A percentile compares a stretch with the other conserved stretches of the same genome.
phyloP scores from a whole-genome alignment of 805 yeast species.

The Metschnikowia lachancei region DNA sequence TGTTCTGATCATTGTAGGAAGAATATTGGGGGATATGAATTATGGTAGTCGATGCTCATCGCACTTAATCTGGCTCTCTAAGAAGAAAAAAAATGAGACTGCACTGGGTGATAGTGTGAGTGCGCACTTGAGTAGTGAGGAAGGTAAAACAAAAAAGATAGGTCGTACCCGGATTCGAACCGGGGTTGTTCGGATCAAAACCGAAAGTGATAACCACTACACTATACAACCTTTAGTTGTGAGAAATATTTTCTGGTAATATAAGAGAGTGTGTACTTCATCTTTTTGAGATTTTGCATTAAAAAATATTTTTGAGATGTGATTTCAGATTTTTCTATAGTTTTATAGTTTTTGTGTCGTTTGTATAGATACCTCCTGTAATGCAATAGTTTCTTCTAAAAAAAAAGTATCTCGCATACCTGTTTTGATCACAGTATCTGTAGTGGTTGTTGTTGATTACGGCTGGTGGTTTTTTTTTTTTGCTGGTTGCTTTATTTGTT shows the following conservation, averaged over 20 bases:
- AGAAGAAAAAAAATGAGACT: constrained; percentile 5
- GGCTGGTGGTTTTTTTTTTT: neutral
- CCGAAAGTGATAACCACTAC: constrained; percentile 82
- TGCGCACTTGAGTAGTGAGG: no score
- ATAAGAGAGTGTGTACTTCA: neutral
- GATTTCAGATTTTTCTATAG: no score
- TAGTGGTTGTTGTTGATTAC: neutral
- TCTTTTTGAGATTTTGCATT: neutral
- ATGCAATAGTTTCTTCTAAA: no score
- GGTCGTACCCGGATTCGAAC: constrained; percentile 85
- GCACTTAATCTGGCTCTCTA: constrained; percentile 6
- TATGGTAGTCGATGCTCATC: constrained; percentile 16
- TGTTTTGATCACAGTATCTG: no score
- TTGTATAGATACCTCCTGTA: no score
- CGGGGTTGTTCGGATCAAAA: constrained; percentile 80
- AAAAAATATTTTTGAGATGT: neutral
- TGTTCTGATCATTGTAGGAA: constrained; percentile 35
- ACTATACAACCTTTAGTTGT: constrained; percentile 48
- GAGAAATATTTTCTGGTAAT: neutral
- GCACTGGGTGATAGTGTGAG: constrained; percentile 7
- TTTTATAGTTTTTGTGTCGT: no score
- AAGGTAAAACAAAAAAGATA: constrained; percentile 18
- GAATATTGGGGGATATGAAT: neutral
- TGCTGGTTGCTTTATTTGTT: no score
- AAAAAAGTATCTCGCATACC: no score